Evolutionary conservation across 768 basidiomycete genomes (phyloP).

Genomic region (Xerocomellus dryophilus): DNA sequence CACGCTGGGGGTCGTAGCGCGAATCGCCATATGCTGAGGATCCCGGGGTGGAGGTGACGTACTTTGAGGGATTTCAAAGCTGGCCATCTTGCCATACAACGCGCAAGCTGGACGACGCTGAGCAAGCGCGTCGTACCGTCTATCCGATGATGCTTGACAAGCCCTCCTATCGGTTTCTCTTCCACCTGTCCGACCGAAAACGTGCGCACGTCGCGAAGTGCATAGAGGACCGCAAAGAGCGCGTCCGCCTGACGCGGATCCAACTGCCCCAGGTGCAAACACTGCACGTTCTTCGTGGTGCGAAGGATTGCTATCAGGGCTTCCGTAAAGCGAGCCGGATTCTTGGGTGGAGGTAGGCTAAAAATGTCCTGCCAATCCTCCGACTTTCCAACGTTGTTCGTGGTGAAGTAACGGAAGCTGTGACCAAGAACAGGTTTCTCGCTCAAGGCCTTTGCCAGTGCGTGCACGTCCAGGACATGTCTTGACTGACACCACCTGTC

Average conservation of each 20-base stretch:
- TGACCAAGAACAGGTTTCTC: conserved; percentile 12
- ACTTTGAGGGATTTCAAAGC: conserved; percentile 12
- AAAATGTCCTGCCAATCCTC: conserved; percentile 3
- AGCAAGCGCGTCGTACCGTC: conserved; percentile 1
- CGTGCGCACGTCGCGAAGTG: conserved; percentile 8
- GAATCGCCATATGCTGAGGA: conserved; percentile 11
- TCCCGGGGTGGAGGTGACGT: conserved; percentile 15
- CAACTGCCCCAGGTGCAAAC: conserved; percentile 12
- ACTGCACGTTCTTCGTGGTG: conserved; percentile 15
- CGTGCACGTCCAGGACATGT: conserved; percentile 12
- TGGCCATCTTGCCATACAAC: conserved; percentile 19
- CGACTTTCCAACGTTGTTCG: conserved; percentile 10
- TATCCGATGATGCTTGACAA: not conserved
- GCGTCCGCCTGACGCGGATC: conserved; percentile 11
- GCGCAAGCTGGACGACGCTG: conserved; percentile 17
- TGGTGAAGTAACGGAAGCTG: conserved; percentile 17
- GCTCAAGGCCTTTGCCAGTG: conserved; percentile 16
- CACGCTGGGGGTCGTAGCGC: conserved; percentile 15
- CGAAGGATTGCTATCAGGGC: conserved; percentile 20
- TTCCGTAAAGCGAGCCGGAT: conserved; percentile 10
- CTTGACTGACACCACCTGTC: not conserved
- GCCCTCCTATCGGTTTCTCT: not conserved
- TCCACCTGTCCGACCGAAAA: conserved; percentile 14
- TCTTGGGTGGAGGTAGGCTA: not conserved
- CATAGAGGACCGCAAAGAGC: conserved; percentile 9